A percentile compares a stretch with the other conserved stretches of the same genome.
These are phyloP conservation scores for Massarina eburnea DNA, from an alignment of 2,329 filamentous ascomycete species.

Conservation along the genomic window DNA sequence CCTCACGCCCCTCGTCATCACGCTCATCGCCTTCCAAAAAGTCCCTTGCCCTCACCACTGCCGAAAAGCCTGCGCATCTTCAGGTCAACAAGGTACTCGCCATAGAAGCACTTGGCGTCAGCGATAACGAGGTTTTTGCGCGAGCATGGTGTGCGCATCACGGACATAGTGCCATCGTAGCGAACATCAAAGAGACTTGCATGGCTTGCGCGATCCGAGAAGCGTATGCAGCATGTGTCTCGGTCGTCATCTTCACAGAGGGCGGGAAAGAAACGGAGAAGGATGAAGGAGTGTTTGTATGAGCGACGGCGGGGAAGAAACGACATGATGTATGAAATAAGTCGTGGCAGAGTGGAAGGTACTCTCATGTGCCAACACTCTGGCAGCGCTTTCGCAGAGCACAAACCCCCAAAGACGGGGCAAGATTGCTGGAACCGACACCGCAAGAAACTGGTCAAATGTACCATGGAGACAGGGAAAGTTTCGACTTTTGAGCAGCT, in stretches of 20 bases:
- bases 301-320: not conserved
- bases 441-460: too few species aligned
- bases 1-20: constrained; percentile 29
- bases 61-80: constrained; percentile 28
- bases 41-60: constrained; percentile 27
- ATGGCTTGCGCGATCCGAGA: constrained; percentile 74
- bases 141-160: constrained; percentile 77
- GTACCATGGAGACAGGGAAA: too few species aligned
- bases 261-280: constrained; percentile 49
- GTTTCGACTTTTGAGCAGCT: not conserved
- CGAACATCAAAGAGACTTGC: constrained; percentile 69
- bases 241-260: constrained; percentile 67
- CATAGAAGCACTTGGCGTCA: constrained; percentile 71
- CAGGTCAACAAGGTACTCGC: constrained; percentile 66
- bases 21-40: constrained; percentile 37
- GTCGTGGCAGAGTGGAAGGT: not conserved
- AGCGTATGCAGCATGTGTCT: constrained; percentile 72
- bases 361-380: too few species aligned
- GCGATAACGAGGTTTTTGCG: constrained; percentile 75
- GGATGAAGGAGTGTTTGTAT: constrained; percentile 36
- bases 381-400: too few species aligned
- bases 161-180: constrained; percentile 70
- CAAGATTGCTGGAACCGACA: too few species aligned
- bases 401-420: too few species aligned
- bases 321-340: too few species aligned